A percentile compares a stretch with the other conserved stretches of the same genome.
Evolutionary conservation across 1,284 basidiomycete genomes (phyloP).

Genomic region (Boletus semigastroideus): DNA sequence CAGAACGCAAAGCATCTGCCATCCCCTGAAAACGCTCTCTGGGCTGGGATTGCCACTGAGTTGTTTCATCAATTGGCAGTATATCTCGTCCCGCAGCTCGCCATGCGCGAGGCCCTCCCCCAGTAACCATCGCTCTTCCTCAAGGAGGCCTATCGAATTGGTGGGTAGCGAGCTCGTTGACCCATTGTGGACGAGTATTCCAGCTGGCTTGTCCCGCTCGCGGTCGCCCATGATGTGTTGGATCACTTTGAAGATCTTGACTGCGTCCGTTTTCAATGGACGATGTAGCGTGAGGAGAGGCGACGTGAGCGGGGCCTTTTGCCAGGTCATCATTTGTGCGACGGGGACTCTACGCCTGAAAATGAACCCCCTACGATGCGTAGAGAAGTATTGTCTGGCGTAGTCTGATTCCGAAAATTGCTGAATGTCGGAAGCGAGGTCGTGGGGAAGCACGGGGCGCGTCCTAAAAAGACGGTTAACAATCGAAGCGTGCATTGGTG

Average conservation of each 20-base stretch:
- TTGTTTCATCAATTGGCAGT: slow-evolving; percentile 91
- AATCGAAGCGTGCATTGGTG: slow-evolving; percentile 2
- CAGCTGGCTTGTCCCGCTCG: slow-evolving; percentile 61
- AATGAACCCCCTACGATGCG: slow-evolving; percentile 80
- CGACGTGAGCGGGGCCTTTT: slow-evolving; percentile 70
- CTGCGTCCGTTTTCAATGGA: slow-evolving; percentile 68
- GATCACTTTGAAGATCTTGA: slow-evolving; percentile 84
- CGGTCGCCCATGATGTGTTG: slow-evolving; percentile 92
- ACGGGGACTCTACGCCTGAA: slow-evolving; percentile 79
- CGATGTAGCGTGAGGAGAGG: slow-evolving; percentile 75
- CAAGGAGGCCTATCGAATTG: slow-evolving; percentile 50
- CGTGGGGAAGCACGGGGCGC: slow-evolving; percentile 63
- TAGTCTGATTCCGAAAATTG: slow-evolving; percentile 83
- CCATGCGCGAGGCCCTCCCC: slow-evolving; percentile 73
- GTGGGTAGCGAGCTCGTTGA: slow-evolving; percentile 54
- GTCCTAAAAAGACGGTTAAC: slow-evolving; percentile 21
- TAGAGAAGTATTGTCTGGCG: slow-evolving; percentile 86
- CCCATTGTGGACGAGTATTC: slow-evolving; percentile 48
- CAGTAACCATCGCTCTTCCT: slow-evolving; percentile 86
- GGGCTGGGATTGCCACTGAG: slow-evolving; percentile 77
- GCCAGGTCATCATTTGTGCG: slow-evolving; percentile 86
- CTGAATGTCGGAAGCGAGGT: slow-evolving; percentile 79
- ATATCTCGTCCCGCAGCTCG: slow-evolving; percentile 89
- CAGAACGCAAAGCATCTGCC: slow-evolving; percentile 88
- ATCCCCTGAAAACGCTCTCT: slow-evolving; percentile 85